These are phyloP conservation scores for Yamadazyma taylorii DNA, from an alignment of 1,139 yeast genomes.

Conservation along the genomic window DNA sequence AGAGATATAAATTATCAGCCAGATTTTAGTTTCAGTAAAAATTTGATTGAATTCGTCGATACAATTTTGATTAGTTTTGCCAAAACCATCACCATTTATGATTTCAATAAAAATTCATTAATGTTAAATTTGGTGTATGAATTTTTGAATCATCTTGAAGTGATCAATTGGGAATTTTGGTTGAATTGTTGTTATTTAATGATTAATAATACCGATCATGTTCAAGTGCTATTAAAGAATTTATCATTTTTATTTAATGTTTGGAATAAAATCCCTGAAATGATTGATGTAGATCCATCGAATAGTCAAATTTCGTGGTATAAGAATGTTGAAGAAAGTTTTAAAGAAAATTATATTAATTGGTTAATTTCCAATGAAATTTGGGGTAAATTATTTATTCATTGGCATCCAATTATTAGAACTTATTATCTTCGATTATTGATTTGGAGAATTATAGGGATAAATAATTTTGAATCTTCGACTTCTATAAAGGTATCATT, in stretches of 20 bases:
- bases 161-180: slow-evolving; percentile 79
- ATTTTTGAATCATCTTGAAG: slow-evolving; percentile 39
- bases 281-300: slow-evolving; percentile 5
- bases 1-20: slow-evolving; percentile 36
- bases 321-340: slow-evolving; percentile 33
- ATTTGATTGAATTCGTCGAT: slow-evolving; percentile 27
- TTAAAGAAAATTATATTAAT: slow-evolving; percentile 46
- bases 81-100: slow-evolving; percentile 43
- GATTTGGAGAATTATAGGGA: slow-evolving; percentile 66
- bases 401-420: slow-evolving; percentile 79
- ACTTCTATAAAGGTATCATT: slow-evolving; percentile 32
- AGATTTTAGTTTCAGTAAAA: slow-evolving; percentile 5
- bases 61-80: slow-evolving; percentile 39
- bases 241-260: slow-evolving; percentile 68
- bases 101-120: slow-evolving; percentile 43
- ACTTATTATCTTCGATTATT: slow-evolving; percentile 66
- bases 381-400: slow-evolving; percentile 63
- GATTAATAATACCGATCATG: slow-evolving; percentile 58
- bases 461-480: slow-evolving; percentile 42
- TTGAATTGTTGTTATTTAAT: slow-evolving; percentile 56
- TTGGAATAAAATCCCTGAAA: slow-evolving; percentile 70
- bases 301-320: slow-evolving; percentile 29
- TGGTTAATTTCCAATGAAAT: slow-evolving; percentile 53
- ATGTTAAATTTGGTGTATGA: slow-evolving; percentile 48
- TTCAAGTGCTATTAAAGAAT: slow-evolving; percentile 61